Evolutionary conservation across 2,329 filamentous ascomycete species (phyloP).

Genomic region (Metarhizium brunneum): DNA sequence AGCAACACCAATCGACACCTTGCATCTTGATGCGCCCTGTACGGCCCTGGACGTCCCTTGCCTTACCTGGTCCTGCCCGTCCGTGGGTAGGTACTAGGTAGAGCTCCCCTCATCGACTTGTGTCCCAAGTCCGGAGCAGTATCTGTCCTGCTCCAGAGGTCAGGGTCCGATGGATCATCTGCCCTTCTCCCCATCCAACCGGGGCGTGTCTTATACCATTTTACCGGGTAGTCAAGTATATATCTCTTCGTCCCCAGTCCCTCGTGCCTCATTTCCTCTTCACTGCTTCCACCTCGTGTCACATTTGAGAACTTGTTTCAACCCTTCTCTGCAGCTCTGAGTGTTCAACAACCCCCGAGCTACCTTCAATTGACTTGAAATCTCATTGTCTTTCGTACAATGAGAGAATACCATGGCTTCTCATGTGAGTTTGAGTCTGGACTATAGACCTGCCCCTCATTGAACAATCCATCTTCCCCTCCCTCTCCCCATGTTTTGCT

Average conservation of each 20-base stretch:
- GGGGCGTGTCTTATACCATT: background rate
- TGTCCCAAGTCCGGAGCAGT: background rate
- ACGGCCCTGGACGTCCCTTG: background rate
- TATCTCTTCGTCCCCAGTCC: constrained; percentile 12
- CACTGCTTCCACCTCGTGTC: constrained; percentile 1
- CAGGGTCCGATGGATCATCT: constrained; percentile 2
- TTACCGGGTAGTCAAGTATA: constrained; percentile 5
- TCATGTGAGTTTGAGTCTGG: constrained; percentile 34
- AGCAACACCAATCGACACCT: background rate
- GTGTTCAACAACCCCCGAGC: constrained; percentile 7
- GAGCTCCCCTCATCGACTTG: no score
- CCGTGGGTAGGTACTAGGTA: background rate
- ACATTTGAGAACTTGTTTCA: background rate
- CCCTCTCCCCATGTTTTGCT: background rate
- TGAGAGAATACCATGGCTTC: constrained; percentile 67
- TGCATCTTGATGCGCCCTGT: background rate
- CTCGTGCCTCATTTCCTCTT: constrained; percentile 9
- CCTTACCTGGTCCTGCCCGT: background rate
- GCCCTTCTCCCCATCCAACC: background rate
- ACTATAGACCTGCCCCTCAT: background rate
- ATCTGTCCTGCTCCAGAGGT: background rate
- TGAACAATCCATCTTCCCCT: background rate
- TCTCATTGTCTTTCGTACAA: constrained; percentile 31
- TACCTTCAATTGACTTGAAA: constrained; percentile 2
- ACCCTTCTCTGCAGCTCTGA: background rate